These are phyloP conservation scores for Symmetrospora coprosmae DNA, from an alignment of 768 basidiomycete species.

Conservation along the genomic window DNA sequence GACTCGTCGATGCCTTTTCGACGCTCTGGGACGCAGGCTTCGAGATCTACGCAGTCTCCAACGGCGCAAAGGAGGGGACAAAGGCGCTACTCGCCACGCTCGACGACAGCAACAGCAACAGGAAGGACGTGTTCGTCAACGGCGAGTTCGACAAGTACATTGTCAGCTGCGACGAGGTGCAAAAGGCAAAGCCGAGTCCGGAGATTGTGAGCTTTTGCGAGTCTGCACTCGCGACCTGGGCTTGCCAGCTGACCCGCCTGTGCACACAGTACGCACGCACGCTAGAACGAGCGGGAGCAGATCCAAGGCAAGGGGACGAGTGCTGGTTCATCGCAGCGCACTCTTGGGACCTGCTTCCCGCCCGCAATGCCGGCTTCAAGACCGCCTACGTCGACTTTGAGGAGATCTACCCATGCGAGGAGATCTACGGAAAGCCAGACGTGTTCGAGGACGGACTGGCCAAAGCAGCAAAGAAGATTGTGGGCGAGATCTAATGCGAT, in stretches of 20 bases:
- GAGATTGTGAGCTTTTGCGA: background rate
- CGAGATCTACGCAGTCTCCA: slow-evolving; percentile 20
- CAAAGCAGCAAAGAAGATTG: slow-evolving; percentile 13
- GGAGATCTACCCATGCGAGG: slow-evolving; percentile 9
- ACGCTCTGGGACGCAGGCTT: slow-evolving; percentile 14
- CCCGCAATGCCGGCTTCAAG: slow-evolving; percentile 24
- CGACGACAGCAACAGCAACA: background rate
- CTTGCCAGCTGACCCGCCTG: background rate
- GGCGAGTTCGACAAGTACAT: slow-evolving; percentile 22
- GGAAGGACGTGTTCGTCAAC: background rate
- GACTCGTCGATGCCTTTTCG: slow-evolving; percentile 17
- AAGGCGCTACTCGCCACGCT: background rate
- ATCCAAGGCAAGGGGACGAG: background rate
- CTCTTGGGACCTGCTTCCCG: slow-evolving; percentile 21
- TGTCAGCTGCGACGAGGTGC: slow-evolving; percentile 21
- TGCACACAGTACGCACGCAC: slow-evolving; percentile 6
- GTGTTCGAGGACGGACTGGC: slow-evolving; percentile 12
- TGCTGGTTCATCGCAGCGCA: slow-evolving; percentile 24
- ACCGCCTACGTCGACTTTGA: slow-evolving; percentile 22
- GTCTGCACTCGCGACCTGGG: background rate
- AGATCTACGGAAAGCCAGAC: slow-evolving; percentile 13
- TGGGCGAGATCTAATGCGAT: too few relatives aligned
- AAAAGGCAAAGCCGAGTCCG: slow-evolving; percentile 19
- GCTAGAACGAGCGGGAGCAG: slow-evolving; percentile 3
- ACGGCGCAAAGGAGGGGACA: slow-evolving; percentile 21